phyloP scores from a whole-genome alignment of 257 asterid genomes.

The Capsicum rhomboideum region DNA sequence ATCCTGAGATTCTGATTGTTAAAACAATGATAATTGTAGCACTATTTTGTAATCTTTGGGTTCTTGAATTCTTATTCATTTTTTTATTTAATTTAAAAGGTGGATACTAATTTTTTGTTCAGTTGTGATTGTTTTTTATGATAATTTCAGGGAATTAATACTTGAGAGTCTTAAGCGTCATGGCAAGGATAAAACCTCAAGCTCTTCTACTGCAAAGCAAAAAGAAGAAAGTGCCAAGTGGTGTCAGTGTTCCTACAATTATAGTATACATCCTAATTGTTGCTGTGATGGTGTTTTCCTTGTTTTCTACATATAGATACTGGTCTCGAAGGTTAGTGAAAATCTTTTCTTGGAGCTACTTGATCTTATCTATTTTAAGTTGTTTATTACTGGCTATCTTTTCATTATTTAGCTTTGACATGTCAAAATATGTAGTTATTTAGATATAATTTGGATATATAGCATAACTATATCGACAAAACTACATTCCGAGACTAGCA shows the following conservation, averaged over 20 bases:
- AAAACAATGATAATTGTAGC: background rate
- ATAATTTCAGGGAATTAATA: conserved; percentile 11
- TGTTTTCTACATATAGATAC: conserved; percentile 33
- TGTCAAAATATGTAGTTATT: background rate
- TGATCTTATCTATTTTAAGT: background rate
- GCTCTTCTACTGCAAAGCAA: conserved; percentile 47
- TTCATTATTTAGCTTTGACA: background rate
- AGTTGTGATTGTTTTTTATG: conserved; percentile 4
- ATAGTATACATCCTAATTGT: conserved; percentile 16
- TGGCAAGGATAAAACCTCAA: conserved; percentile 56
- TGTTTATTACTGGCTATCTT: background rate
- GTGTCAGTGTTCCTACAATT: conserved; percentile 24
- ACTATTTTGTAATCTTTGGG: background rate
- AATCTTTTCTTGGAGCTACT: background rate
- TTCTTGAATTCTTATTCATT: background rate
- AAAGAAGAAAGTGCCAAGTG: conserved; percentile 39
- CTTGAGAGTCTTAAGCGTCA: background rate
- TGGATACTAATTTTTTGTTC: background rate
- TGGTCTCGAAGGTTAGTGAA: conserved; percentile 25
- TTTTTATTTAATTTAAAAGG: background rate
- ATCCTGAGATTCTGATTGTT: background rate
- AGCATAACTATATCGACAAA: background rate
- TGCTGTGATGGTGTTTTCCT: conserved; percentile 31
- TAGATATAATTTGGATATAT: background rate
- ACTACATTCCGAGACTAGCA: background rate